Evolutionary conservation across 805 yeast species (phyloP), one percentile per base, ranked within the genome.

Genomic region (Pichia gijzeniarum): DNA sequence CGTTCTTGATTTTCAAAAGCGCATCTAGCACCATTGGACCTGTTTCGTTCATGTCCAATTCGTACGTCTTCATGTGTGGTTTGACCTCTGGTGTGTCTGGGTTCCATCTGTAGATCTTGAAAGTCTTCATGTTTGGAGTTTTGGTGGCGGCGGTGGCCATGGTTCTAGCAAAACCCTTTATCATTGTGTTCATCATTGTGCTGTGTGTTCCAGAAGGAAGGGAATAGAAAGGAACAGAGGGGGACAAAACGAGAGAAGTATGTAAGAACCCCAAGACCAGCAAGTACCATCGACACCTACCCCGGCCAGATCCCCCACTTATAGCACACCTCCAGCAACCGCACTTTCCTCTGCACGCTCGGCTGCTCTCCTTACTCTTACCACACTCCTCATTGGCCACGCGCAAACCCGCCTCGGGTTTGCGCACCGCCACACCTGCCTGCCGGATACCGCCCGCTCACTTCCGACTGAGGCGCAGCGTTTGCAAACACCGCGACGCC

Each of bases 11-110:
- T 71, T 90, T 90, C 55, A 93, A 68, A 49, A 93, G 69, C 22
- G 98, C 99, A 68, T 93, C 99, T 61, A 93, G 74, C 43, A 93
- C 85, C 99, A 93, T 93, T 47, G 99, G 99, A 53, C 99, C 99
- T 71, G 96, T 87, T 43, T 82, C 71, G 70, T 89, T 84, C 65
- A 93, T 77, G 67, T 93, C 95, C 41, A 93, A 75, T 55, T 86
- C 74, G 71, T 85, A 93, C 52, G 77, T 75, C 69, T 87, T 82
- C 79, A 93, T 76, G 53, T 74, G 72, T 49, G 99, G 99, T 74
- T 90, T 87, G 55, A 79, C 81, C 56, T 86, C 89, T 43, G 99
- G 99, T 42, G 87, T 79, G 65, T 93, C 99, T 46, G 99, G 99
- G 61, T 85, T 85, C 99, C 99, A 93, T 72, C 99, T 82, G 77